phyloP scores from a whole-genome alignment of 2,329 filamentous ascomycete species.

The Scorias spongiosa region DNA sequence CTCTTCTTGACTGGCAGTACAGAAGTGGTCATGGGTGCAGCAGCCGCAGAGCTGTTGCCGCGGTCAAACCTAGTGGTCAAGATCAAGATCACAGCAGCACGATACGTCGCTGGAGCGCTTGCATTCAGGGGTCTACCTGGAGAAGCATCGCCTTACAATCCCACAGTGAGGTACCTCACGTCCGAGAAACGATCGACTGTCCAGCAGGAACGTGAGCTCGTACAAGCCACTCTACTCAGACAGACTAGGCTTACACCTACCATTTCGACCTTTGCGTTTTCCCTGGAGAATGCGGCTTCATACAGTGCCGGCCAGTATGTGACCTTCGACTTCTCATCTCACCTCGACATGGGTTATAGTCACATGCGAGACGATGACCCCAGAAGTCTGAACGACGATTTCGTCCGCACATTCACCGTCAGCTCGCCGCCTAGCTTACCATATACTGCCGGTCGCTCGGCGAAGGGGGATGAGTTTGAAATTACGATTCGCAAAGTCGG shows the following conservation, averaged over 20 bases:
- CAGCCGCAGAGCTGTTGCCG: conserved; percentile 48
- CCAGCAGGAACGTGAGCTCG: conserved; percentile 8
- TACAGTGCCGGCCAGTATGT: conserved; percentile 65
- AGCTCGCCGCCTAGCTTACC: conserved; percentile 39
- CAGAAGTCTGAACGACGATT: conserved; percentile 69
- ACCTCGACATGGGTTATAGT: conserved; percentile 58
- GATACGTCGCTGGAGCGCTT: conserved; percentile 50
- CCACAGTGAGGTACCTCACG: conserved; percentile 49
- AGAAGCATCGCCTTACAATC: conserved; percentile 64
- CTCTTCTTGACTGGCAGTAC: conserved; percentile 60
- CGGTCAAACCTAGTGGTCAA: conserved; percentile 59
- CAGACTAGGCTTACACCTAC: conserved; percentile 49
- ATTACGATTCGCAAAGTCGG: conserved; percentile 60
- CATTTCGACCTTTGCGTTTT: conserved; percentile 50
- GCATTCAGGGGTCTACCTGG: conserved; percentile 48
- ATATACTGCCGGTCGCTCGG: conserved; percentile 11
- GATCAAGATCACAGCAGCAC: conserved; percentile 44
- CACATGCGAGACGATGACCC: conserved; percentile 80
- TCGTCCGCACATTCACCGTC: conserved; percentile 68
- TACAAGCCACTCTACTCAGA: conserved; percentile 40
- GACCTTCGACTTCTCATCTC: conserved; percentile 54
- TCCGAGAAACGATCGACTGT: conserved; percentile 34
- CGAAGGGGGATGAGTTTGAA: conserved; percentile 40
- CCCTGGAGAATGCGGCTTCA: conserved; percentile 23
- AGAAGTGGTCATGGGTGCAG: conserved; percentile 48